Evolutionary conservation across 371 early-diverging fungal genomes (phyloP).

Genomic region (Saksenaea oblongispora): DNA sequence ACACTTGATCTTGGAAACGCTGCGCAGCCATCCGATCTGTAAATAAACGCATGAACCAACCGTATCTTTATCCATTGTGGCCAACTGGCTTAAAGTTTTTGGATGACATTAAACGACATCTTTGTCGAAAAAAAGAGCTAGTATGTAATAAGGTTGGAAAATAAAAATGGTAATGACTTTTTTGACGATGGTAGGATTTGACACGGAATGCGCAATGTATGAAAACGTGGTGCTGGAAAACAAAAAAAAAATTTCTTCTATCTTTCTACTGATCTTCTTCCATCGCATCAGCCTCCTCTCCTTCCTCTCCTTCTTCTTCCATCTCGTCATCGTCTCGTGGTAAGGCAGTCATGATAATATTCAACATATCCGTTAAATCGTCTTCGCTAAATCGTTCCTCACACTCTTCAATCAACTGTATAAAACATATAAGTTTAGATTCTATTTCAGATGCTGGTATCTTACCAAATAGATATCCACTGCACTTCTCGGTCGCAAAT

Average conservation of each 20-base stretch:
- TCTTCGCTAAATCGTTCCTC: conserved; percentile 60
- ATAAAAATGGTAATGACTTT: too few species aligned
- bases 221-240: too few species aligned
- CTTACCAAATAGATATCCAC: conserved; percentile 64
- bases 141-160: too few species aligned
- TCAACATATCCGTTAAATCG: conserved; percentile 46
- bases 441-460: not conserved
- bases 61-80: too few species aligned
- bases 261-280: conserved; percentile 10
- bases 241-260: not conserved
- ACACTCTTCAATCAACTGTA: conserved; percentile 67
- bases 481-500: conserved; percentile 56
- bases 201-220: too few species aligned
- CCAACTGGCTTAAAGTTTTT: too few species aligned
- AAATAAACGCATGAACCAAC: too few species aligned
- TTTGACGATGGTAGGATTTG: too few species aligned
- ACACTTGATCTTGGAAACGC: too few species aligned
- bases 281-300: conserved; percentile 17
- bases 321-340: conserved; percentile 50
- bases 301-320: conserved; percentile 42
- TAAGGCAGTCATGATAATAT: conserved; percentile 28
- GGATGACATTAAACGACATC: too few species aligned
- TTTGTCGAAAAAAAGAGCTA: too few species aligned
- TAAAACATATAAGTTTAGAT: not conserved
- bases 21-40: too few species aligned